These are phyloP conservation scores for Orbilia quercus DNA, from an alignment of 2,329 filamentous ascomycete species.

Conservation along the genomic window DNA sequence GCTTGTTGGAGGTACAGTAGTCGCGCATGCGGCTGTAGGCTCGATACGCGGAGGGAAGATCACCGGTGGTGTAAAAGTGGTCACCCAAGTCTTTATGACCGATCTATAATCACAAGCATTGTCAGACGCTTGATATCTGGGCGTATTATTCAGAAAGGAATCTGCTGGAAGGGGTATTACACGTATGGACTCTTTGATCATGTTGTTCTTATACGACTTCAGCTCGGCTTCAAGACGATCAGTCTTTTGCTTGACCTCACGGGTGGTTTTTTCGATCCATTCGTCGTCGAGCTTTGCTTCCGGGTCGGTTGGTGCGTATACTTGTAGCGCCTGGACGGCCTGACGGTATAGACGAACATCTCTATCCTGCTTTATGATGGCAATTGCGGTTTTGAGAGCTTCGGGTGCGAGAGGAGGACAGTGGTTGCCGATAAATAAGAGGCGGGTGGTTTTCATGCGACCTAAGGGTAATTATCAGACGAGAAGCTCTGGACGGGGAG, in stretches of 20 bases:
- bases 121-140: neutral
- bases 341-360: conserved; percentile 78
- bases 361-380: conserved; percentile 78
- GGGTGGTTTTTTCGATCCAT: conserved; percentile 77
- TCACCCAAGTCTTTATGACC: conserved; percentile 90
- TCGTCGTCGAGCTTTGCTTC: conserved; percentile 74
- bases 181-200: conserved; percentile 95
- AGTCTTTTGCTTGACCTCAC: conserved; percentile 74
- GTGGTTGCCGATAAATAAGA: conserved; percentile 81
- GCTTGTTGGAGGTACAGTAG: conserved; percentile 83
- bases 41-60: conserved; percentile 77
- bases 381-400: conserved; percentile 80
- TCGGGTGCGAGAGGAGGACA: conserved; percentile 81
- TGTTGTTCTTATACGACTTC: conserved; percentile 93
- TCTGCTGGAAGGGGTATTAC: conserved; percentile 68
- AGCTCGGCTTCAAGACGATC: conserved; percentile 84
- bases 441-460: conserved; percentile 65
- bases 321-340: conserved; percentile 73
- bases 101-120: conserved; percentile 71
- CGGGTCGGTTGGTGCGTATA: conserved; percentile 74
- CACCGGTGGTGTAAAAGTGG: conserved; percentile 82
- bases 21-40: conserved; percentile 88
- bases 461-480: conserved; percentile 19
- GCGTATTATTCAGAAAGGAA: no score
- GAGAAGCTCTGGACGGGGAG: neutral